Evolutionary conservation across 495 filamentous ascomycete genomes (phyloP).

Genomic region (Chaetomium fimeti): DNA sequence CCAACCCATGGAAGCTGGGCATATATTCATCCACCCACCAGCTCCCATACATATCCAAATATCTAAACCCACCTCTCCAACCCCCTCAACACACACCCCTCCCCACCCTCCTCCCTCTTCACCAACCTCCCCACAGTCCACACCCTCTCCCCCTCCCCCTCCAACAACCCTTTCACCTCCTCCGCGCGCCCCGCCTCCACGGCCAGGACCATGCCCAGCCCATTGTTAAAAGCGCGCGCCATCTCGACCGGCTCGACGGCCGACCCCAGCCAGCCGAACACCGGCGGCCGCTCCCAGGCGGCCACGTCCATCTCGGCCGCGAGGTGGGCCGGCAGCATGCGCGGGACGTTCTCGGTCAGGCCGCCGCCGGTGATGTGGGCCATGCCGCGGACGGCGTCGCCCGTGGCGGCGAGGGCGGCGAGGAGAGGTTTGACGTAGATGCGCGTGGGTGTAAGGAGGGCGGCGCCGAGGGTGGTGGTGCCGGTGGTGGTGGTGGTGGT

Average conservation of each 20-base stretch:
- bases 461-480: conserved; percentile 58
- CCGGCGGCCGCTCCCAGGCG: conserved; percentile 66
- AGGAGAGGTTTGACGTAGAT: conserved; percentile 80
- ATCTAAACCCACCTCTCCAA: conserved; percentile 63
- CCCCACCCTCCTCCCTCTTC: conserved; percentile 49
- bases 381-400: conserved; percentile 68
- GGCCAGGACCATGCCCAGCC: conserved; percentile 87
- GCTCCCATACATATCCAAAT: too few relatives aligned
- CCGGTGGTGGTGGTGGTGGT: too few relatives aligned
- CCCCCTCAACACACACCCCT: conserved; percentile 67
- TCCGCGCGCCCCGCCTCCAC: conserved; percentile 59
- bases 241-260: conserved; percentile 74
- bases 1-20: background rate
- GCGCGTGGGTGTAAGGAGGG: conserved; percentile 72
- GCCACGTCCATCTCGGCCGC: conserved; percentile 72
- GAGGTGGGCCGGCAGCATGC: conserved; percentile 78
- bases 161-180: conserved; percentile 53
- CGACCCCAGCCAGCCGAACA: conserved; percentile 82
- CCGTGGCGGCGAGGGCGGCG: conserved; percentile 52
- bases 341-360: conserved; percentile 84
- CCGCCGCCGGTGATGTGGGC: conserved; percentile 96
- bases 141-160: conserved; percentile 70
- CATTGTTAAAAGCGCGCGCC: conserved; percentile 88
- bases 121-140: conserved; percentile 71
- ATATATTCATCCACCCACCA: background rate